Base-by-base conservation (phyloP, 1,284 basidiomycete species). In the Sporisorium exsertum region DNA sequence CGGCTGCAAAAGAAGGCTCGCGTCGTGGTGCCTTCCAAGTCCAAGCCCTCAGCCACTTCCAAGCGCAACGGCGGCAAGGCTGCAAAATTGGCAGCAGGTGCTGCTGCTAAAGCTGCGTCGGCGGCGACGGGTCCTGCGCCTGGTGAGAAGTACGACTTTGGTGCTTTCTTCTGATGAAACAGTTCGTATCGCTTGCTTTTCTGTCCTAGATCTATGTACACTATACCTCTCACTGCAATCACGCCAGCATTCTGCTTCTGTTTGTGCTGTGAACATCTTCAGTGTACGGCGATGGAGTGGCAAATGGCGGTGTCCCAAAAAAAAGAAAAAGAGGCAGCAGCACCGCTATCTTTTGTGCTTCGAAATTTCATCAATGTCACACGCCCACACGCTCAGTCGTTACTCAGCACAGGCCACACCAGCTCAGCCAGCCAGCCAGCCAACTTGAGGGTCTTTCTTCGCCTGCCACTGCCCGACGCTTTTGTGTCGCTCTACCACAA, bases 131-230 rank as follows among this genome's bases (percentile, higher is more conserved):
- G 77, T 13, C 79, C 80, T 33, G 72, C 71, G 18, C 80, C 80
- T 22, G 80, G 80, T 18, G 79, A 82, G 18, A 77, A 75, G 53
- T 82, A 78, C 56, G 79, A 82, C 57, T 78, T 82, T 58, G 72
- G 73, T 45, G 73, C 73, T 2, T 78, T 81, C 72, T 82, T 82
- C 63, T 80, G 37, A 35, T 50, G 13, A 35, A 47, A 29, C 20
- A n/a, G 10, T 27, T 40, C 27, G 49, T 55, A 51, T 42, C 22
- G 33, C 37, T 40, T 22, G 35, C 26, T n/a, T 16, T 16, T 35
- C 26, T 64, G 62, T 70, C 53, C 58, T 64, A 33, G 58, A 50
- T 61, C 45, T 52, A 60, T 64, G 67, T 70, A 70, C 61, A 57
- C 54, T 70, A 70, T 70, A 60, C 62, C 67, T 42, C 45, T 42